Conservation (phyloP, 1,284 basidiomycete genomes). For the Lentinula novae-zelandiae region DNA sequence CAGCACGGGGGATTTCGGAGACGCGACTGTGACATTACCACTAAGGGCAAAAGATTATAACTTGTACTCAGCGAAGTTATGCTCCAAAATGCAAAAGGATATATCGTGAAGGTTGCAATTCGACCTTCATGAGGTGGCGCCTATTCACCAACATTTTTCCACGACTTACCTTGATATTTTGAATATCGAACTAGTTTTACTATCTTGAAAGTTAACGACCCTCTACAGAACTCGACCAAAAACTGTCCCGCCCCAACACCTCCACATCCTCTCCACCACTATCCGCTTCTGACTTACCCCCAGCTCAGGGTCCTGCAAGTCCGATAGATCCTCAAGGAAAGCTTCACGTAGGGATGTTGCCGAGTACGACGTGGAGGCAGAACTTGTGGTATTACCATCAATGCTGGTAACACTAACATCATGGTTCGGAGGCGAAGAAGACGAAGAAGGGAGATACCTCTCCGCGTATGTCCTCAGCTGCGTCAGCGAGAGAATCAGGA, state of each 20-base stretch:
- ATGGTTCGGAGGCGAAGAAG: conserved; percentile 18
- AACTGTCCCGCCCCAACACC: conserved; percentile 61
- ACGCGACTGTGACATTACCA: no score
- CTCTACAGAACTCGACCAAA: neutral
- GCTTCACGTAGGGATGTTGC: conserved; percentile 41
- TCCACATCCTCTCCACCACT: conserved; percentile 89
- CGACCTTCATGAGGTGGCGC: no score
- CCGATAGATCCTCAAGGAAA: conserved; percentile 83
- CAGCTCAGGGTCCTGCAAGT: conserved; percentile 76
- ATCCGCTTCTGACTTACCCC: conserved; percentile 67
- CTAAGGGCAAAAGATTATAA: no score
- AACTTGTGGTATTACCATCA: neutral
- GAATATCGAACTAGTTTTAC: no score
- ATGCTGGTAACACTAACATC: no score
- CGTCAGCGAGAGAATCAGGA: conserved; percentile 71
- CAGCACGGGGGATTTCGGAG: no score
- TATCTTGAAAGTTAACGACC: no score
- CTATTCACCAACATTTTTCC: no score
- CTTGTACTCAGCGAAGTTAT: no score
- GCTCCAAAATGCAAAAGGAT: no score
- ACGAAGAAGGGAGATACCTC: conserved; percentile 46
- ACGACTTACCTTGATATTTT: no score
- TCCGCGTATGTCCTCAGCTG: conserved; percentile 64
- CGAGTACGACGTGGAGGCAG: neutral
- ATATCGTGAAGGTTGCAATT: no score